Evolutionary conservation across 2,329 filamentous ascomycete species (phyloP).

Genomic region (Claviceps sp.): DNA sequence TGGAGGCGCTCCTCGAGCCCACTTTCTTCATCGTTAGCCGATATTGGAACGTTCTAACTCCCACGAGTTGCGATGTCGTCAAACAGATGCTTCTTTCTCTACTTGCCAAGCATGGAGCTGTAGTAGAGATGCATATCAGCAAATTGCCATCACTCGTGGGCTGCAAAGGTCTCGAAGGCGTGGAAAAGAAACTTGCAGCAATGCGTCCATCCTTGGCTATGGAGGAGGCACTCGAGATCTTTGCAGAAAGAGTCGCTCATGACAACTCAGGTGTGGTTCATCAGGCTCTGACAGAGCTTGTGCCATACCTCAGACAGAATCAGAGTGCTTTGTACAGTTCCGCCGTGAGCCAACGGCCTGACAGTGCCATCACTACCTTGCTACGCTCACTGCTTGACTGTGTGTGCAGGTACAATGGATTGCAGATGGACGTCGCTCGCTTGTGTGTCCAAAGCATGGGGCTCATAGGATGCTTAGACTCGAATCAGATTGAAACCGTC

Average conservation of each 20-base stretch:
- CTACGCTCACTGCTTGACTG: constrained; percentile 74
- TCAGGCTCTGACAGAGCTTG: constrained; percentile 67
- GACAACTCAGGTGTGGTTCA: constrained; percentile 79
- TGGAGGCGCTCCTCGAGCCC: constrained; percentile 70
- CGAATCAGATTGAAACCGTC: constrained; percentile 72
- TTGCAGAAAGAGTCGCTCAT: constrained; percentile 60
- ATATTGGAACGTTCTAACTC: constrained; percentile 60
- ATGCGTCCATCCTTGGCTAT: constrained; percentile 37
- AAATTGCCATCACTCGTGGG: constrained; percentile 66
- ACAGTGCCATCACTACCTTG: constrained; percentile 56
- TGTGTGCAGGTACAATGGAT: constrained; percentile 63
- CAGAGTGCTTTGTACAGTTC: constrained; percentile 70
- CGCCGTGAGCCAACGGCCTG: constrained; percentile 71
- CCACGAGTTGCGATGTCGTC: constrained; percentile 44
- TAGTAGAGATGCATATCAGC: constrained; percentile 54
- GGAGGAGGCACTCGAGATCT: constrained; percentile 20
- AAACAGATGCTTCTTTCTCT: constrained; percentile 51
- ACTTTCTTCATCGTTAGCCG: constrained; percentile 78
- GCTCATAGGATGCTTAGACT: constrained; percentile 80
- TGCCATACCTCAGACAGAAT: constrained; percentile 55
- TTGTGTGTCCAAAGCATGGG: constrained; percentile 76
- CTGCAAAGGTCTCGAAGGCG: constrained; percentile 54
- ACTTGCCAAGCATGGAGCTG: constrained; percentile 44
- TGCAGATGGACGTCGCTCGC: constrained; percentile 51
- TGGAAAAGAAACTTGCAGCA: constrained; percentile 51